Evolutionary conservation across 2,329 filamentous ascomycete genomes (phyloP), one percentile per base, ranked within the genome.

Genomic region (Chalaropsis ovoidea): DNA sequence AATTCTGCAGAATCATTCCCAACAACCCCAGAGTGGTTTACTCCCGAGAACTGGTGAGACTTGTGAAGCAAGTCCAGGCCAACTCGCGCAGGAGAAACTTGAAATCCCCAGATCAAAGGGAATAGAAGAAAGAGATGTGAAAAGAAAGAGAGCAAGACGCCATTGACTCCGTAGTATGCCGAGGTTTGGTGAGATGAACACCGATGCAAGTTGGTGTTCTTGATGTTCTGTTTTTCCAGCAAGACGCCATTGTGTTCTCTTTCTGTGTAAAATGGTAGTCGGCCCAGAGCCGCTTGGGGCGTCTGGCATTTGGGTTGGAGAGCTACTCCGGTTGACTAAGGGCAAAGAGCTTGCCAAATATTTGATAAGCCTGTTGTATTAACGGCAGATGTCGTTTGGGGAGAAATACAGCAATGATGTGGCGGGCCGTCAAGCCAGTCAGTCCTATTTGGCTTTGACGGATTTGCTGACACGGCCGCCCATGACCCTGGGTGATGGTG

Each of bases 141-240:
- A 49, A 49, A 49, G 45, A 49, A 49, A 49, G 45, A 49, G 45
- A 49, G n/a, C n/a, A 22, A 49, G 45, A 49, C 45, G 45, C 45
- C 45, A 11, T 49, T 22, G 45, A 49, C 45, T 49, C 45, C 45
- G 13, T 49, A 22, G n/a, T 49, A 49, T 49, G 45, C 45, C 15
- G 45, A 49, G 45, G 45, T 5, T 49, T 49, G 45, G 45, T 49
- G 45, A 49, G 4, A 11, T 49, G n/a, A 49, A 49, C 45, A 49
- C 45, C 45, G 45, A 49, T 49, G 45, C 45, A 49, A 24, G 45
- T 49, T 49, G 45, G 45, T 49, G 45, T 49, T 49, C 45, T 49
- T 49, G 45, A 49, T 49, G 45, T 49, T 49, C 45, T 49, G 45
- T 49, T 49, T 49, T 49, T 49, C 45, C 45, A 49, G 45, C 45